Conservation (phyloP, 768 basidiomycete genomes). For the Auriscalpium microsporum region DNA sequence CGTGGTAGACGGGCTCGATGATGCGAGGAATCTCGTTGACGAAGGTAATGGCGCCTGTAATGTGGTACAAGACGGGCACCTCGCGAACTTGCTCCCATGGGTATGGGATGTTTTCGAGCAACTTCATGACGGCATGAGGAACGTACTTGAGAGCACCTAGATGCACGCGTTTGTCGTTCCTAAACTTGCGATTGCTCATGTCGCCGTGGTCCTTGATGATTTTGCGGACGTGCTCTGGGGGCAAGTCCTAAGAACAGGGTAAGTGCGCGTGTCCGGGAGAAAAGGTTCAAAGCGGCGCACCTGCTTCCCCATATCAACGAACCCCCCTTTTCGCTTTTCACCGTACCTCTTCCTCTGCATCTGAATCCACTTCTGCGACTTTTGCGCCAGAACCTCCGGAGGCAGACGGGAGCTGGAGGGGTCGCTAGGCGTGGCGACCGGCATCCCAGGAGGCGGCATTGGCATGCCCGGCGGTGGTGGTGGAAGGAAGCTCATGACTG, state of each 20-base stretch:
- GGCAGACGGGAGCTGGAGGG: conserved; percentile 38
- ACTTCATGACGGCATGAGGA: conserved; percentile 98
- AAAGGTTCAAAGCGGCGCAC: conserved; percentile 32
- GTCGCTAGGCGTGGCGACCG: conserved; percentile 18
- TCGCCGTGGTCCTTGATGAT: conserved; percentile 99
- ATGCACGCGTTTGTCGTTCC: conserved; percentile 99
- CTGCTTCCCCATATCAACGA: conserved; percentile 90
- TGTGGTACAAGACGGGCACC: conserved; percentile 96
- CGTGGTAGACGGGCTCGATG: conserved; percentile 96
- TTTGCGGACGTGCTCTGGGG: conserved; percentile 97
- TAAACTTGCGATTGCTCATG: conserved; percentile 99
- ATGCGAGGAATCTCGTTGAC: conserved; percentile 97
- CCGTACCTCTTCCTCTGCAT: conserved; percentile 92
- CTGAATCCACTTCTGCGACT: conserved; percentile 93
- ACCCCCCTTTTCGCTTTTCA: conserved; percentile 83
- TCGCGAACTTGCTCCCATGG: conserved; percentile 99
- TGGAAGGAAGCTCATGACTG: conserved; percentile 18
- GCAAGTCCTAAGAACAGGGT: conserved; percentile 59
- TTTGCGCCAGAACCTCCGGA: conserved; percentile 73
- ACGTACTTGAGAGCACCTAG: conserved; percentile 97
- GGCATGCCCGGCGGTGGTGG: conserved; percentile 31
- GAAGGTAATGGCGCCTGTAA: conserved; percentile 98
- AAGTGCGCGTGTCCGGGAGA: conserved; percentile 5
- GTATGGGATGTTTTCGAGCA: conserved; percentile 95
- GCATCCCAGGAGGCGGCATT: conserved; percentile 22